Base-by-base conservation (phyloP, 768 basidiomycete species). In the Suillus fuscotomentosus region DNA sequence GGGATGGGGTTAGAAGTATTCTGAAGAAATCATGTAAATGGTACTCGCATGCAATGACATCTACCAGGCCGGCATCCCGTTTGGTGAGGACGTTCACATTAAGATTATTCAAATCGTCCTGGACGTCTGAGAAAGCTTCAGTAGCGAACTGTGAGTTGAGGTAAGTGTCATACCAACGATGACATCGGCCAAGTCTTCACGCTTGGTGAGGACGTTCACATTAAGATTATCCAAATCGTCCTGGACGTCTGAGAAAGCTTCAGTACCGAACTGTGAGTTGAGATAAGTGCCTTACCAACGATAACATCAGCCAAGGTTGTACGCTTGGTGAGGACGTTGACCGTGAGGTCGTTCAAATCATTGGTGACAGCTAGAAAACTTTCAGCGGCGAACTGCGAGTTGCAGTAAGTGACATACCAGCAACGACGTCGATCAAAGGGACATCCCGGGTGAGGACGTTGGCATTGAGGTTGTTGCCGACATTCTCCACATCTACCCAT, bases 391-490 rank as follows among this genome's bases (percentile, higher is more conserved):
- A 11, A 31, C 31, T 31, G 51, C 5, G 31, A 53, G 17, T 5
- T 17, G 17, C 10, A 34, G 17, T 17, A 34, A 24, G 20, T 34
- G 17, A 0, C 31, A 36, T 36, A 36, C 36, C 1, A 10, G 5
- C 41, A 2, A 42, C 9, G 17, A 45, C 17, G 8, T 20, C 17
- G 1, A 20, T 3, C 7, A 43, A 3, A 3, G 1, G 9, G 2
- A 9, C 3, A 15, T 20, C 42, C 2, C 42, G 42, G 34, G 41
- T 43, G 17, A 43, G 42, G 1, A 43, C 17, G 5, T 43, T 20
- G 1, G 1, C 36, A 36, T 10, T 1, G 1, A 1, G 1, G 36
- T 36, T 1, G 10, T 36, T 36, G 9, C 1, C 0, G 0, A 36
- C 36, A 9, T 36, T 36, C 36, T 36, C 36, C 9, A 36, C 36